These are phyloP conservation scores for Suhomyces sp. DNA, from an alignment of 805 yeast species.

Conservation along the genomic window DNA sequence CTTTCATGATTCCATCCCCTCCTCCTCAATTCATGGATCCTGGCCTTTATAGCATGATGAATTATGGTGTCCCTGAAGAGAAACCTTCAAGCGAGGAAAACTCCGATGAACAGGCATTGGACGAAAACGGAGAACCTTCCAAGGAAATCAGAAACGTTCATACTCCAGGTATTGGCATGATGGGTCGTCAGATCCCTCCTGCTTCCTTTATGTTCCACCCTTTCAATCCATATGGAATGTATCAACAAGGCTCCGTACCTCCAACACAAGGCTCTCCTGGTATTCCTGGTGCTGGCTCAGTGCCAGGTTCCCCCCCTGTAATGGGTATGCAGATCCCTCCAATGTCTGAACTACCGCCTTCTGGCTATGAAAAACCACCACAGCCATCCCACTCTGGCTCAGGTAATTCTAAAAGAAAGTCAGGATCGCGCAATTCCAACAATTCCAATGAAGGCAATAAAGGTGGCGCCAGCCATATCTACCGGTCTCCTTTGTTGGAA, in stretches of 20 bases:
- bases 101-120: constrained; percentile 4
- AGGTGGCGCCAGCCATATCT: constrained; percentile 44
- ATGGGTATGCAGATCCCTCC: constrained; percentile 6
- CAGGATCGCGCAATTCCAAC: constrained; percentile 15
- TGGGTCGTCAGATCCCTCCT: constrained; percentile 32
- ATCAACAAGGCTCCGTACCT: constrained; percentile 19
- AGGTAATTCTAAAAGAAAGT: constrained; percentile 14
- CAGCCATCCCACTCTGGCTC: constrained; percentile 7
- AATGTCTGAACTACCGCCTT: constrained; percentile 4
- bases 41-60: constrained; percentile 31
- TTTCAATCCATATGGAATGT: constrained; percentile 47
- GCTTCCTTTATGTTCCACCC: constrained; percentile 48
- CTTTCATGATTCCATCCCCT: constrained; percentile 38
- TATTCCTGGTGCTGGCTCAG: not conserved
- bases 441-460: constrained; percentile 6
- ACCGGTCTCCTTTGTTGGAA: constrained; percentile 77
- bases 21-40: constrained; percentile 40
- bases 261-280: not conserved
- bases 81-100: constrained; percentile 4
- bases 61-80: constrained; percentile 15
- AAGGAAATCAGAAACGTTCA: constrained; percentile 8
- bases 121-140: constrained; percentile 8
- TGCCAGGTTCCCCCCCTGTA: not conserved
- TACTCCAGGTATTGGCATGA: constrained; percentile 32
- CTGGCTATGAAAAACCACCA: constrained; percentile 13